Percentiles rank a stretch among this genome's conserved stretches.
These are phyloP conservation scores for Prosopis cineraria DNA, from an alignment of 306 rosid genomes.

Conservation along the genomic window DNA sequence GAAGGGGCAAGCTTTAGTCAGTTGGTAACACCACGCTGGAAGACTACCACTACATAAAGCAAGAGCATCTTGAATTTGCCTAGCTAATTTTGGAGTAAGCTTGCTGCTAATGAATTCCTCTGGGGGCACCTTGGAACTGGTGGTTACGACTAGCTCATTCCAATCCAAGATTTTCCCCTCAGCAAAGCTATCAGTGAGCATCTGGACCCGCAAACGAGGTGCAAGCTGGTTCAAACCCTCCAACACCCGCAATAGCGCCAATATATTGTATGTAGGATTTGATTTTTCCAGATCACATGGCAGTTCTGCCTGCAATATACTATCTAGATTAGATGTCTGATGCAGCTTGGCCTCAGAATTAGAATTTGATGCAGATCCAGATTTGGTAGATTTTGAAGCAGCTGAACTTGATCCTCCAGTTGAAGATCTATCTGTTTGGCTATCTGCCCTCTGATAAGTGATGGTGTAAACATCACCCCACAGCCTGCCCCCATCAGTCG, in stretches of 20 bases:
- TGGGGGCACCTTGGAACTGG: slow-evolving; percentile 61
- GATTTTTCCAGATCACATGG: slow-evolving; percentile 96
- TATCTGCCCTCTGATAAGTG: slow-evolving; percentile 86
- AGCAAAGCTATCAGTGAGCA: slow-evolving; percentile 70
- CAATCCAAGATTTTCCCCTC: slow-evolving; percentile 64
- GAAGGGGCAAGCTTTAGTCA: slow-evolving; percentile 98
- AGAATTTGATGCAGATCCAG: slow-evolving; percentile 59
- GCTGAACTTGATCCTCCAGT: slow-evolving; percentile 69
- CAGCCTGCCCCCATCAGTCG: slow-evolving; percentile 93
- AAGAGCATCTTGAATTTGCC: slow-evolving; percentile 99
- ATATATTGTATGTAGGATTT: slow-evolving; percentile 80
- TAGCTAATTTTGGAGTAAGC: slow-evolving; percentile 95
- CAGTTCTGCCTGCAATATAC: slow-evolving; percentile 93
- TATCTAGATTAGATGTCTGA: slow-evolving; percentile 79
- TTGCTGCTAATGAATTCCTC: slow-evolving; percentile 93
- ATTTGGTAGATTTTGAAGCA: slow-evolving; percentile 63
- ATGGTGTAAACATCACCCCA: slow-evolving; percentile 96
- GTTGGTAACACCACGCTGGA: slow-evolving; percentile 97
- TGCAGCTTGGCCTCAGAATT: slow-evolving; percentile 61
- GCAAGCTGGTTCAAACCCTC: slow-evolving; percentile 98
- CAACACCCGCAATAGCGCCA: slow-evolving; percentile 83
- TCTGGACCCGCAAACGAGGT: slow-evolving; percentile 80
- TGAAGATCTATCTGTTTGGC: slow-evolving; percentile 65
- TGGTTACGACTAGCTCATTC: slow-evolving; percentile 57
- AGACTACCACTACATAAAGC: slow-evolving; percentile 99